Evolutionary conservation across 768 basidiomycete genomes (phyloP).

Genomic region (Macrocybe gigantea): DNA sequence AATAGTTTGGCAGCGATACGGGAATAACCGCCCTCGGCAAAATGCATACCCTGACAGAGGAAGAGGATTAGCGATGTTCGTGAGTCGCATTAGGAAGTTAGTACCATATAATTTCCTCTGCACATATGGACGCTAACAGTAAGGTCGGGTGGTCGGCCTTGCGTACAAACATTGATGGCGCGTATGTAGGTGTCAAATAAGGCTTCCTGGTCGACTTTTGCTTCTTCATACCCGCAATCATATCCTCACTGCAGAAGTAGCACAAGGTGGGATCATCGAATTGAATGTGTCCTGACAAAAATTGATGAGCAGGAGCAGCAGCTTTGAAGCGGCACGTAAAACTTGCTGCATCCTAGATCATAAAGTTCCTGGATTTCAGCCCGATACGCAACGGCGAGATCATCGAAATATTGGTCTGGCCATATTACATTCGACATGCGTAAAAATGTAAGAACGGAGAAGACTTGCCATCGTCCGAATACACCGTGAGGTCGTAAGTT

Average conservation of each 20-base stretch:
- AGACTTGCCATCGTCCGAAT: constrained; percentile 49
- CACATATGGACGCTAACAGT: constrained; percentile 57
- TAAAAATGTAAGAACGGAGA: not conserved
- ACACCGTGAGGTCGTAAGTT: constrained; percentile 54
- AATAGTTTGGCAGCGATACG: constrained; percentile 52
- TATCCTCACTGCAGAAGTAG: constrained; percentile 63
- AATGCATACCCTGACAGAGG: constrained; percentile 34
- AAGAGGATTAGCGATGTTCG: constrained; percentile 6
- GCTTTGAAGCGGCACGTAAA: not conserved
- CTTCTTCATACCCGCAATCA: constrained; percentile 48
- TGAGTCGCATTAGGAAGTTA: constrained; percentile 21
- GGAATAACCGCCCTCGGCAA: constrained; percentile 56
- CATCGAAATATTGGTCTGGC: constrained; percentile 46
- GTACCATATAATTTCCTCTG: constrained; percentile 47
- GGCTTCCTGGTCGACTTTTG: constrained; percentile 54
- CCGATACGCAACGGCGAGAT: constrained; percentile 40
- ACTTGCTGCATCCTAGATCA: constrained; percentile 42
- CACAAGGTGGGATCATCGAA: constrained; percentile 49
- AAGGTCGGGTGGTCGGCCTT: constrained; percentile 48
- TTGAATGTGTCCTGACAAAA: constrained; percentile 39
- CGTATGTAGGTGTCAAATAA: constrained; percentile 66
- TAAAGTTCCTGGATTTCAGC: constrained; percentile 45
- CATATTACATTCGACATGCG: not conserved
- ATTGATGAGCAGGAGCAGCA: constrained; percentile 9
- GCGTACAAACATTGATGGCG: constrained; percentile 52